phyloP scores from a whole-genome alignment of 345 rosid species.

The Excoecaria agallocha region DNA sequence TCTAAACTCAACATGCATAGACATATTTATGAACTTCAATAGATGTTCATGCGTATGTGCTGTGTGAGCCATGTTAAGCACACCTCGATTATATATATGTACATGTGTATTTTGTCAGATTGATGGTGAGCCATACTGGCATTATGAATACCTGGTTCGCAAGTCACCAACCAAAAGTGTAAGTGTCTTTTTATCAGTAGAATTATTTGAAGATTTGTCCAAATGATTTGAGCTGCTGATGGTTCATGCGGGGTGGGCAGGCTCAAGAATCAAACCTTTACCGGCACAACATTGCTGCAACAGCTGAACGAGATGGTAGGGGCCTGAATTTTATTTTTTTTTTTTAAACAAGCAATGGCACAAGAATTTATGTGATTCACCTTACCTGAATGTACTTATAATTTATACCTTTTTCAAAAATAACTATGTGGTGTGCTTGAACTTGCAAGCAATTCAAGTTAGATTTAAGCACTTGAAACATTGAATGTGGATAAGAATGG shows the following conservation, averaged over 20 bases:
- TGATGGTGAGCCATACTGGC: conserved; percentile 89
- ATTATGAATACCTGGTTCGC: conserved; percentile 82
- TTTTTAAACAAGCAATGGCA: background rate
- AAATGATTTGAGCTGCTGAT: conserved; percentile 15
- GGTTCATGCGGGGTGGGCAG: conserved; percentile 36
- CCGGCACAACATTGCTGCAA: conserved; percentile 75
- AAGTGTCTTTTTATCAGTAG: conserved; percentile 21
- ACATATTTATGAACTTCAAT: background rate
- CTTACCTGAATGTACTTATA: background rate
- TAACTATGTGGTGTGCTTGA: background rate
- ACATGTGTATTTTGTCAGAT: conserved; percentile 34
- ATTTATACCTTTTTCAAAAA: background rate
- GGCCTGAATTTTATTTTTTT: conserved; percentile 16
- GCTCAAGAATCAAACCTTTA: conserved; percentile 74
- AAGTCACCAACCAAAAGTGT: conserved; percentile 80
- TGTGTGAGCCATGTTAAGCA: background rate
- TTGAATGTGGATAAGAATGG: background rate
- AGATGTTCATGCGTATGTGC: background rate
- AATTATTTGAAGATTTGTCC: background rate
- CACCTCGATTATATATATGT: background rate
- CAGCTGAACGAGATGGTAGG: conserved; percentile 90
- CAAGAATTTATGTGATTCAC: background rate
- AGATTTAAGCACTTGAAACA: background rate
- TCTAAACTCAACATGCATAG: background rate
- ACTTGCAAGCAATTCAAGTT: background rate